phyloP scores from a whole-genome alignment of 1,284 basidiomycete species.

The Cryptococcus depauperatus region DNA sequence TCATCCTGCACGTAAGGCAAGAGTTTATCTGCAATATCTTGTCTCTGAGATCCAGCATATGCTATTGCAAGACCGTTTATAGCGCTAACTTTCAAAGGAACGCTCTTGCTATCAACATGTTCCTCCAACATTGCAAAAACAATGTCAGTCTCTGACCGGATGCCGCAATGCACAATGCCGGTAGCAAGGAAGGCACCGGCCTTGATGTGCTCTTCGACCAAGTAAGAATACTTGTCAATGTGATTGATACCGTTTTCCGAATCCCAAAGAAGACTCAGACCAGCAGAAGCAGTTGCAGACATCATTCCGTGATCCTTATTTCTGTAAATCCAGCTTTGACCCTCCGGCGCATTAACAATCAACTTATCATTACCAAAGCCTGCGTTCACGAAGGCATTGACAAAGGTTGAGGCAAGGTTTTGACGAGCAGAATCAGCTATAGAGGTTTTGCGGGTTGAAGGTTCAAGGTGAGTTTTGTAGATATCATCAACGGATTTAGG shows the following conservation, averaged over 20 bases:
- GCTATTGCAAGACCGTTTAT: constrained; percentile 87
- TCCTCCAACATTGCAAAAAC: constrained; percentile 86
- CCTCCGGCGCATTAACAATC: constrained; percentile 92
- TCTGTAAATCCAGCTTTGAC: constrained; percentile 98
- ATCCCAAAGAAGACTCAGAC: constrained; percentile 92
- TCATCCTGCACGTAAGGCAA: constrained; percentile 78
- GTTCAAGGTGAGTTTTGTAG: constrained; percentile 93
- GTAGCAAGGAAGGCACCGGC: constrained; percentile 93
- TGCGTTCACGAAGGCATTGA: constrained; percentile 98
- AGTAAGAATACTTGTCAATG: constrained; percentile 97
- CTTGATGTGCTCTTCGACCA: constrained; percentile 93
- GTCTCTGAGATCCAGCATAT: constrained; percentile 84
- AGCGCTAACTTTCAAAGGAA: constrained; percentile 74
- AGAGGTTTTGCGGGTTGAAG: constrained; percentile 54
- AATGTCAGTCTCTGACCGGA: constrained; percentile 89
- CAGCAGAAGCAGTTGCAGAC: constrained; percentile 89
- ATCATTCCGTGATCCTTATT: constrained; percentile 99
- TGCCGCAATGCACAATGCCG: constrained; percentile 81
- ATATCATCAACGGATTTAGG: constrained; percentile 92
- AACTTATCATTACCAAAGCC: constrained; percentile 99
- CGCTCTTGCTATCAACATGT: constrained; percentile 80
- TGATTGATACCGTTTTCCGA: constrained; percentile 88
- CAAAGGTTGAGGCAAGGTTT: constrained; percentile 93
- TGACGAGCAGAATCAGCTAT: constrained; percentile 88
- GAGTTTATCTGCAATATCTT: constrained; percentile 71